A percentile compares a stretch with the other conserved stretches of the same genome.
phyloP scores from a whole-genome alignment of 2,329 filamentous ascomycete genomes.

The Aspergillus sp. region DNA sequence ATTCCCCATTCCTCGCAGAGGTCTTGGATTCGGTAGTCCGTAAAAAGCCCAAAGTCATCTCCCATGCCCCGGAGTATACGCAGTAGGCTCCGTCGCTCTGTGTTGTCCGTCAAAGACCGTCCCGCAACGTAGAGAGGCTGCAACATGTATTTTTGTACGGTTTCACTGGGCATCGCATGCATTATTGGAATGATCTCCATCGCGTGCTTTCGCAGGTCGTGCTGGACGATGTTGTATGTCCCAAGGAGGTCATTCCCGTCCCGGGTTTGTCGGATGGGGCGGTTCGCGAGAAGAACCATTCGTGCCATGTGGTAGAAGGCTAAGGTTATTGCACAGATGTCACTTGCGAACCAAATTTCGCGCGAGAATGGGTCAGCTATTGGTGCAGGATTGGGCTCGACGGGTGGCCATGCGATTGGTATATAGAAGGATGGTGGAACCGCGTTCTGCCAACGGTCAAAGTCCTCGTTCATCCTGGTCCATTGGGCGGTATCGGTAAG shows the following conservation, averaged over 20 bases:
- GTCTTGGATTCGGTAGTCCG: conserved; percentile 8
- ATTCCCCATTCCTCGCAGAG: conserved; percentile 12
- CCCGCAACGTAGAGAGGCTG: conserved; percentile 21
- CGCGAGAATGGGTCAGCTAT: not conserved
- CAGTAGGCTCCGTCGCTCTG: not conserved
- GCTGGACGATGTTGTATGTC: not conserved
- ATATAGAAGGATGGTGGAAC: not conserved
- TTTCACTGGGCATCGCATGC: conserved; percentile 9
- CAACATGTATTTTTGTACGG: conserved; percentile 16
- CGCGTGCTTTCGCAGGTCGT: not conserved
- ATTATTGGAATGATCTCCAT: conserved; percentile 12
- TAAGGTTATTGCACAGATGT: conserved; percentile 16
- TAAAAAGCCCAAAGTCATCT: conserved; percentile 10
- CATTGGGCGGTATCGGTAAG: not conserved
- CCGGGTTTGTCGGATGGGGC: not conserved
- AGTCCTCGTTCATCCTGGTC: not conserved
- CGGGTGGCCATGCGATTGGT: conserved; percentile 3
- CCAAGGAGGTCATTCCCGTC: not conserved
- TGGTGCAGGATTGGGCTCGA: not conserved
- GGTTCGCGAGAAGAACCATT: conserved; percentile 15
- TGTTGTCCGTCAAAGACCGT: conserved; percentile 9
- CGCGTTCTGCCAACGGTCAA: conserved; percentile 1
- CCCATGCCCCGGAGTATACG: conserved; percentile 1
- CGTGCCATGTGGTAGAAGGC: conserved; percentile 22
- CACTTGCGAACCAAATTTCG: conserved; percentile 18